Evolutionary conservation across 2,329 filamentous ascomycete species (phyloP), one percentile per base, ranked within the genome.

Genomic region (Pseudogymnoascus destructans): DNA sequence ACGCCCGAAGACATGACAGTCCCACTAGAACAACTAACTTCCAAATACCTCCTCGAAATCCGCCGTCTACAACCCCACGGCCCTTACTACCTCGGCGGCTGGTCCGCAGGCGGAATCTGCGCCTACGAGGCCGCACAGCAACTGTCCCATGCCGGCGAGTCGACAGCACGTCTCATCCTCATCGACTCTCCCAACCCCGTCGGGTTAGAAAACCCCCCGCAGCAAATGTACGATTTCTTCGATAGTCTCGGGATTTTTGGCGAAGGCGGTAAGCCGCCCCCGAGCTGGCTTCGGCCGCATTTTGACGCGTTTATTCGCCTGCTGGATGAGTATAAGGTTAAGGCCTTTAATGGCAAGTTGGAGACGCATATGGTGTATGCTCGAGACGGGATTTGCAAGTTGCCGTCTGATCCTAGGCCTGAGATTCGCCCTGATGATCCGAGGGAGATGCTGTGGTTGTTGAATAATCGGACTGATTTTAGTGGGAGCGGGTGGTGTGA

Each of bases 81-180:
- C 0, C 73, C 75, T 2, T 78, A 78, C 64, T 70, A 74, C 59
- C 68, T 79, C 0, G 75, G 75, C 49, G 78, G 78, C 30, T 79
- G 77, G 76, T 79, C 75, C 9, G 77, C 75, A 7, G 78, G 77
- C 46, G 77, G 77, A 7, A 74, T 77, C 57, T 73, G 73, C 59
- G 75, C 77, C 19, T 79, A 72, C 61, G 71, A 74, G 58, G 72
- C 72, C 3, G 72, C 73, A 63, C 68, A 70, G 15, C 67, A 71
- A 21, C 65, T 76, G 5, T 67, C 71, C 25, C 64, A 68, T 23
- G 64, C 69, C 21, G 71, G 70, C 10, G 71, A 75, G 58, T 63
- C 62, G 21, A 70, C 74, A 21, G 66, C 68, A 9, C 67, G 68
- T 8, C 64, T 76, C 4, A 64, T 76, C 9, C 66, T 76, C 15